Conservation (phyloP, 805 yeast species). For the Spathaspora gorwiae region DNA sequence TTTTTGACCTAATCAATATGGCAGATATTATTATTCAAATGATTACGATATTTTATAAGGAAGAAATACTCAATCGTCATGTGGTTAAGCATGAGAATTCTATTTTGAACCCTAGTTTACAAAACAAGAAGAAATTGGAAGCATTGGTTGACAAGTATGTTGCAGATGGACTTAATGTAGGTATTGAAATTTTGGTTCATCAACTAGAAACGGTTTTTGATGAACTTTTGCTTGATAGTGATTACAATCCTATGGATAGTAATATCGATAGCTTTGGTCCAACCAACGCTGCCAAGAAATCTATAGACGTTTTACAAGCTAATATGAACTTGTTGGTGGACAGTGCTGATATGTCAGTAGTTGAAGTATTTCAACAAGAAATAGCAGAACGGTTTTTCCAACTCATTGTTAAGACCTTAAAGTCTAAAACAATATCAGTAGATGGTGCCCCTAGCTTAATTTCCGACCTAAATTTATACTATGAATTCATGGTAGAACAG, state of each 20-base stretch:
- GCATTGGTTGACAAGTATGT: slow-evolving; percentile 78
- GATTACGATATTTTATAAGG: slow-evolving; percentile 85
- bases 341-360: slow-evolving; percentile 79
- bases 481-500: slow-evolving; percentile 54
- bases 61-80: slow-evolving; percentile 59
- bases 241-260: slow-evolving; percentile 49
- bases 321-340: slow-evolving; percentile 74
- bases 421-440: slow-evolving; percentile 64
- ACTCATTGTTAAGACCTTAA: slow-evolving; percentile 69
- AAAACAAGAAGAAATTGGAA: slow-evolving; percentile 78
- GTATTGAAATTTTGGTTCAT: slow-evolving; percentile 81
- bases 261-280: slow-evolving; percentile 13
- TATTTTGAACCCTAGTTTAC: slow-evolving; percentile 71
- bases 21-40: slow-evolving; percentile 92
- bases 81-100: slow-evolving; percentile 70
- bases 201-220: slow-evolving; percentile 66
- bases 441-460: slow-evolving; percentile 81
- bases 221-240: slow-evolving; percentile 45
- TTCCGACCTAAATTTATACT: slow-evolving; percentile 74
- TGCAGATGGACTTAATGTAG: slow-evolving; percentile 89
- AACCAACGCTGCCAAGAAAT: slow-evolving; percentile 61
- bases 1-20: slow-evolving; percentile 85
- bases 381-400: slow-evolving; percentile 83
- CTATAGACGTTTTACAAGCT: slow-evolving; percentile 56
- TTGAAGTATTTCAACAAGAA: slow-evolving; percentile 92